Base-by-base conservation (phyloP, 176 grass and related monocot genomes). In the Musa troglodytarum region DNA sequence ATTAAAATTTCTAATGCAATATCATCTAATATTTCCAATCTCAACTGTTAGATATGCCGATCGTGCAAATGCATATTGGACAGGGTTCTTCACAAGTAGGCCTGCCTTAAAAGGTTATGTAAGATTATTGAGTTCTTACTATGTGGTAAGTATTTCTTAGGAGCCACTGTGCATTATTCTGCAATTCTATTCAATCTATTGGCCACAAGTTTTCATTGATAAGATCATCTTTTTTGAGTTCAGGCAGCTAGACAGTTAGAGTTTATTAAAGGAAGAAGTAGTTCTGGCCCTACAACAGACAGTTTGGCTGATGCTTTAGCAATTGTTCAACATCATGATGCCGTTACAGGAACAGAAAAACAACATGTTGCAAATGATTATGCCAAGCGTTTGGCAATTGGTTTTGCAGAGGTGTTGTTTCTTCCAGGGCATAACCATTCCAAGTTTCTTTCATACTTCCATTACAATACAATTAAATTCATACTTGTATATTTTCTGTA, bases 291-390 rank as follows among this genome's bases (percentile, higher is more conserved):
- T 28, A 83, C 85, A 71, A 97, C 81, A 58, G 87, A 86, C 78
- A 82, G 80, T 73, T 63, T 97, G 69, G 90, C 61, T 51, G 87
- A 97, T 86, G 93, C 90, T 74, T 72, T 97, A 82, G 90, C 87
- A 79, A 82, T 97, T 88, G 85, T 55, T 16, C 93, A 93, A 71
- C 90, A 92, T 52, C 93, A 97, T 75, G 93, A 97, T 83, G 93
- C 90, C 70, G 88, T 97, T 77, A 93, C 79, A 83, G 93, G 93
- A 87, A 97, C 93, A 78, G 93, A 97, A 74, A 97, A 97, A 76
- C 93, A 97, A 81, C 93, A 97, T 76, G 93, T 92, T 24, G 90
- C 93, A 81, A 78, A 97, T 85, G 93, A 97, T 85, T 97, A 97
- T 92, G 90, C 93, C 62, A 97, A 97, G 76, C 87, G 93, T 83